Base-by-base conservation (phyloP, 139 green algal genomes). In the Desmodesmus armatus region DNA sequence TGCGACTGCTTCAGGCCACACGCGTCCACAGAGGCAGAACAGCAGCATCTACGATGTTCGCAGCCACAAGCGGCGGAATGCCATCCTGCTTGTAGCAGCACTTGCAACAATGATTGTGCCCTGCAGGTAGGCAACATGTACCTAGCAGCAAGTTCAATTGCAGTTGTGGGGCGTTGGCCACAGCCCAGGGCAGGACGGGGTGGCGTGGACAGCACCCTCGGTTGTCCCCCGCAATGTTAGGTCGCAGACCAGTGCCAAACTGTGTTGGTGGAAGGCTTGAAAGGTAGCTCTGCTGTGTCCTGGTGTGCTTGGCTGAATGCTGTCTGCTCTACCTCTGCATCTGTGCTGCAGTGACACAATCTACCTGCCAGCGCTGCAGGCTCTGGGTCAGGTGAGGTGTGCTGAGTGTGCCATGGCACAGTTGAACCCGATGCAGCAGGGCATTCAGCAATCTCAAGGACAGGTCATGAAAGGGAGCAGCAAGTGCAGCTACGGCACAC, bases 21-120 rank as follows among this genome's bases (percentile, higher is more conserved):
- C n/a, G n/a, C n/a, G n/a, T n/a, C n/a, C n/a, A n/a, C n/a, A n/a
- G n/a, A n/a, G n/a, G n/a, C n/a, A n/a, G n/a, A n/a, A 55, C 7
- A 80, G 43, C n/a, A 84, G 78, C 23, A 29, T 84, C 0, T 84
- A 84, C 31, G 62, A 84, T 9, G 23, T 77, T 11, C 62, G 58
- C 21, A 84, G 11, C 1, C 39, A 63, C 5, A 37, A n/a, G n/a
- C 23, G 39, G 40, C 41, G 31, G 5, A 44, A 76, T 62, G 25
- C 44, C 27, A 72, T 84, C 11, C 78, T 84, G 19, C 31, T 84
- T 7, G 63, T 43, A n/a, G 62, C 63, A n/a, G 62, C 78, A 3
- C 29, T 84, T 19, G 78, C 78, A 49, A 67, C 62, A n/a, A 84
- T 84, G 31, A 62, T 84, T 29, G 62, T 84, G 41, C 78, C 78